Conservation (phyloP, 768 basidiomycete species). For the Suillus discolor region DNA sequence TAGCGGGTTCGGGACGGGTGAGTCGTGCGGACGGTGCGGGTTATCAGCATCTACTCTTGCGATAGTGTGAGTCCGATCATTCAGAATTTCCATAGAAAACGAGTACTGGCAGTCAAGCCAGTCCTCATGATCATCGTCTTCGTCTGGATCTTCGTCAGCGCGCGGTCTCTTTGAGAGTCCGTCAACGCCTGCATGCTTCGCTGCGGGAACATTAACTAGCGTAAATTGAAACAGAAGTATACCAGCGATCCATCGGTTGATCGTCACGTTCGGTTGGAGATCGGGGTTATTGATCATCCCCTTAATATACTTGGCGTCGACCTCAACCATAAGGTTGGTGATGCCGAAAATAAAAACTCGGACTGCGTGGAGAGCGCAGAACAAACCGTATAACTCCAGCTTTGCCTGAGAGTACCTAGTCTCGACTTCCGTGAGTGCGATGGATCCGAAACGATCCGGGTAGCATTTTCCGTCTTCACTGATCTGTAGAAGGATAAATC, state of each 20-base stretch:
- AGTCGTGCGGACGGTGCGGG: too few species aligned
- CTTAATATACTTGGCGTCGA: slow-evolving; percentile 44
- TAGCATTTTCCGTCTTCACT: too few species aligned
- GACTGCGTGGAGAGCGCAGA: too few species aligned
- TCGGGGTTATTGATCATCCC: slow-evolving; percentile 47
- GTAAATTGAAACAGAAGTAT: slow-evolving; percentile 32
- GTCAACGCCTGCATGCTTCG: neutral
- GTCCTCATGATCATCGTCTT: neutral
- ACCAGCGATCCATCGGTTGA: slow-evolving; percentile 42
- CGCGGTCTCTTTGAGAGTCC: neutral
- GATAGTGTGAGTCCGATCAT: neutral
- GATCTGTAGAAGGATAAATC: too few species aligned
- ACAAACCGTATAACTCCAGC: too few species aligned
- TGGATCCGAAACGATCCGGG: too few species aligned
- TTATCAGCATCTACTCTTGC: too few species aligned
- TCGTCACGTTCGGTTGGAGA: slow-evolving; percentile 35
- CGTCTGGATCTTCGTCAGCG: fast-evolving
- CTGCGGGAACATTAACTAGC: slow-evolving; percentile 30
- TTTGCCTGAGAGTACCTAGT: too few species aligned
- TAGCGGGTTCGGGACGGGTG: neutral
- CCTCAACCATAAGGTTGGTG: slow-evolving; percentile 35
- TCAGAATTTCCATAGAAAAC: neutral
- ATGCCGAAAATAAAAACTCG: slow-evolving; percentile 11
- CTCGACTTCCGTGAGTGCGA: too few species aligned
- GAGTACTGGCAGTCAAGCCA: neutral